These are phyloP conservation scores for Eremochloa ophiuroides DNA, from an alignment of 176 grass and related monocot genomes.

Conservation along the genomic window DNA sequence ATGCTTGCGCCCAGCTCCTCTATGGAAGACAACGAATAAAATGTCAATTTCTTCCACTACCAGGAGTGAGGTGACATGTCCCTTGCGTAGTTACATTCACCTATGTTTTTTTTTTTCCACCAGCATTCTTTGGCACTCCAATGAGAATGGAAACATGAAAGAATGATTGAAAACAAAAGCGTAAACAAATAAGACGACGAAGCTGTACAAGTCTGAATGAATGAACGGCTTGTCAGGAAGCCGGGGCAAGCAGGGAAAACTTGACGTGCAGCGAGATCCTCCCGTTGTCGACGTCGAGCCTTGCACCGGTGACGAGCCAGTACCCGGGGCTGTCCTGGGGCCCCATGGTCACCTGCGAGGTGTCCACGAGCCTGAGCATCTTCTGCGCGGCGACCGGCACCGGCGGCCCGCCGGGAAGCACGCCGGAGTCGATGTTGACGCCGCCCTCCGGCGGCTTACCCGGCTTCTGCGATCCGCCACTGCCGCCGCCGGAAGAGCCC, in stretches of 20 bases:
- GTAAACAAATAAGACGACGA: too few species aligned
- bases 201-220: slow-evolving; percentile 1
- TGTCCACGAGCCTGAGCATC: slow-evolving; percentile 76
- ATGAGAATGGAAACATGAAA: not conserved
- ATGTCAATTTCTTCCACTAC: not conserved
- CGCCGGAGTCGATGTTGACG: slow-evolving; percentile 48
- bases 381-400: slow-evolving; percentile 52
- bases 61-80: not conserved
- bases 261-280: slow-evolving; percentile 80
- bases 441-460: not conserved
- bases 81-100: not conserved
- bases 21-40: not conserved
- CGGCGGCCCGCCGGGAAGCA: slow-evolving; percentile 49
- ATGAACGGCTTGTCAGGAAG: not conserved
- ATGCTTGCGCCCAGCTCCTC: not conserved
- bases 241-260: slow-evolving; percentile 70
- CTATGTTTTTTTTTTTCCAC: not conserved
- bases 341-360: slow-evolving; percentile 66
- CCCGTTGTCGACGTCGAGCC: slow-evolving; percentile 70
- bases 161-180: not conserved
- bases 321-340: slow-evolving; percentile 69
- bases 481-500: slow-evolving; percentile 1
- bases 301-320: slow-evolving; percentile 85
- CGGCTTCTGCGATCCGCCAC: slow-evolving; percentile 14
- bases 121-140: not conserved